These are phyloP conservation scores for Phytophthora aleatoria DNA, from an alignment of 352 stramenopile species.

Conservation along the genomic window DNA sequence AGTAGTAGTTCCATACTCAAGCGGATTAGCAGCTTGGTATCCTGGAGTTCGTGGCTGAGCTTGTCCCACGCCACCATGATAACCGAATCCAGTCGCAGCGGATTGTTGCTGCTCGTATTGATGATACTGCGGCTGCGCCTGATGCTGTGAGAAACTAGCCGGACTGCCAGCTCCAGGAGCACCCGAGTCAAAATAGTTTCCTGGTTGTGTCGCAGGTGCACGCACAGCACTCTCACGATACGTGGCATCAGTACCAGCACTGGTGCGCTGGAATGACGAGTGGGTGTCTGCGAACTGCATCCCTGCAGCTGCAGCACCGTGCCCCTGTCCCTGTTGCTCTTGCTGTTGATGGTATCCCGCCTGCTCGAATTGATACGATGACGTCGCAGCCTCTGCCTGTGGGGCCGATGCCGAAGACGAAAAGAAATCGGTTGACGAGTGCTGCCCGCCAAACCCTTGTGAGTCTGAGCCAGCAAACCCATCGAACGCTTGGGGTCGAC, in stretches of 20 bases:
- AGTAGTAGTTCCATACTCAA: slow-evolving; percentile 17
- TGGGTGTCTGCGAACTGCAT: slow-evolving; percentile 18
- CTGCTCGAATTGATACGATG: slow-evolving; percentile 22
- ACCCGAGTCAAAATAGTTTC: slow-evolving; percentile 20
- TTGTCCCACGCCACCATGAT: slow-evolving; percentile 11
- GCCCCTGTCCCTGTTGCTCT: slow-evolving; percentile 16
- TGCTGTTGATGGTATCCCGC: slow-evolving; percentile 13
- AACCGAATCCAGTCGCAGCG: slow-evolving; percentile 8
- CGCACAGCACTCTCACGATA: slow-evolving; percentile 14
- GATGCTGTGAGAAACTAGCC: slow-evolving; percentile 26
- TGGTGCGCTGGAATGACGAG: slow-evolving; percentile 11
- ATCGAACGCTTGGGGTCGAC: slow-evolving; percentile 21
- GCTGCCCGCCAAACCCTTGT: slow-evolving; percentile 15
- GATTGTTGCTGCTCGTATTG: slow-evolving; percentile 22
- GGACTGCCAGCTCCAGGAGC: slow-evolving; percentile 12
- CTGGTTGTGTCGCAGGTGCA: slow-evolving; percentile 10
- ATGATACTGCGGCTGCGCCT: slow-evolving; percentile 20
- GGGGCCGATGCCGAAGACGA: slow-evolving; percentile 20
- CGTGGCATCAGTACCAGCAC: slow-evolving; percentile 8
- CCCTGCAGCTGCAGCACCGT: slow-evolving; percentile 11
- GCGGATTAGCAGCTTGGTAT: slow-evolving; percentile 14
- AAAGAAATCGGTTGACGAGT: slow-evolving; percentile 45
- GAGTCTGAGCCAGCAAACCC: slow-evolving; percentile 31
- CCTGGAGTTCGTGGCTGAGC: slow-evolving; percentile 16
- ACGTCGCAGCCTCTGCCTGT: slow-evolving; percentile 22